Evolutionary conservation across 1,284 basidiomycete genomes (phyloP).

Genomic region (Leccinum fuscescens): DNA sequence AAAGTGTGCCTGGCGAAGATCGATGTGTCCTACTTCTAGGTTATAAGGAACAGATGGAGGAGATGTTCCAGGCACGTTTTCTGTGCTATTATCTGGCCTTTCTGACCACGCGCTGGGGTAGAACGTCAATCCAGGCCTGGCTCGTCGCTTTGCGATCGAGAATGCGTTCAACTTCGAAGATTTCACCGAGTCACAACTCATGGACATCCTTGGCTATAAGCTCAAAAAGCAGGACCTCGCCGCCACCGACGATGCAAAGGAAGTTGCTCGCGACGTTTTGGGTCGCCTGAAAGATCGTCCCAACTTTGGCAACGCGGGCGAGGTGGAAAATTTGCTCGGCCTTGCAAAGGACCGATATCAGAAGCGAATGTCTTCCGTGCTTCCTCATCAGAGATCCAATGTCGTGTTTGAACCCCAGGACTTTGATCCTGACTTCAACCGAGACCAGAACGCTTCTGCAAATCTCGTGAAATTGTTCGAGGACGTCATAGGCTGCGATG

Average conservation of each 20-base stretch:
- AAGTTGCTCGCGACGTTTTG: slow-evolving; percentile 50
- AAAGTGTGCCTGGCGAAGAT: slow-evolving; percentile 63
- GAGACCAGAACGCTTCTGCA: slow-evolving; percentile 41
- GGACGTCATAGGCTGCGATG: slow-evolving; percentile 58
- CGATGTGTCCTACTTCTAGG: slow-evolving; percentile 62
- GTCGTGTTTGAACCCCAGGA: slow-evolving; percentile 55
- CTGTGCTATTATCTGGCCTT: background rate
- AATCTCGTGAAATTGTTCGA: slow-evolving; percentile 58
- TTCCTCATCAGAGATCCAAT: slow-evolving; percentile 35
- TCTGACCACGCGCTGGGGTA: slow-evolving; percentile 19
- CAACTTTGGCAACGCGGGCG: slow-evolving; percentile 66
- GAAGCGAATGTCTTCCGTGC: slow-evolving; percentile 38
- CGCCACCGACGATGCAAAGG: slow-evolving; percentile 53
- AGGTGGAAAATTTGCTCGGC: slow-evolving; percentile 60
- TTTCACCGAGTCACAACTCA: slow-evolving; percentile 50
- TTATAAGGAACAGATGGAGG: slow-evolving; percentile 58
- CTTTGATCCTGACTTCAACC: slow-evolving; percentile 59
- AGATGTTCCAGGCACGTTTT: slow-evolving; percentile 60
- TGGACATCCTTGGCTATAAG: slow-evolving; percentile 51
- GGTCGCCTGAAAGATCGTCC: slow-evolving; percentile 49
- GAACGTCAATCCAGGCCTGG: slow-evolving; percentile 66
- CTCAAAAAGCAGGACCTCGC: slow-evolving; percentile 52
- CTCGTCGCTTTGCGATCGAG: slow-evolving; percentile 61
- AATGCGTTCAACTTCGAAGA: slow-evolving; percentile 63
- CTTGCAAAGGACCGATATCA: slow-evolving; percentile 51